Base-by-base conservation (phyloP, 1,284 basidiomycete species). In the Ceratobasidium sp. region DNA sequence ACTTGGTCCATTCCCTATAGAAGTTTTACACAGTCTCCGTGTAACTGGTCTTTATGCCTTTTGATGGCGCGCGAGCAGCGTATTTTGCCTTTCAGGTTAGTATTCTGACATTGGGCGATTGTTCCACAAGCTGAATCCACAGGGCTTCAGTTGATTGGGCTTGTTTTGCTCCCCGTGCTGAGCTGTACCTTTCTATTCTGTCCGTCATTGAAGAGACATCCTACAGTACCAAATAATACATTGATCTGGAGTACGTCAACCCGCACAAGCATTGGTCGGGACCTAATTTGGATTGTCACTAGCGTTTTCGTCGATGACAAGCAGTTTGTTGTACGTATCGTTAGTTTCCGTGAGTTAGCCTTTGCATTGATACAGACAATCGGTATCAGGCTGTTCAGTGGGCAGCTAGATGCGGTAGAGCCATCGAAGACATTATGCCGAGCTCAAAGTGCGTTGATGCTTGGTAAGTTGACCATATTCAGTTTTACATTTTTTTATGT, bases 161-260 rank as follows among this genome's bases (percentile, higher is more conserved):
- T 67, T 18, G 48, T 67, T 0, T 41, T 50, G 12, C 32, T 67
- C 2, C 32, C 62, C 1, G 8, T 67, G 21, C 28, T 67, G 48
- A 39, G 48, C 28, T 55, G 10, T 48, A 67, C 62, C 16, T 67
- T 67, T 10, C 28, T 67, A 6, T 67, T 53, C 28, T 67, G 48
- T 43, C 50, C 62, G 50, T 67, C 62, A 34, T 26, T 67, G 8
- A 67, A 55, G 50, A 28, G 62, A 39, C 62, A 67, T 34, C 62
- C 62, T 18, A 67, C 62, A 21, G 9, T 67, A 1, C 9, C 62
- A 28, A 67, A 67, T 18, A 67, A 67, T 34, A 26, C 62, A 8
- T 34, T 67, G 21, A 23, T 67, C 9, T 67, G 62, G 62, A 41
- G 62, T 67, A 50, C n/a, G 48, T 28, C 16, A 4, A 53, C 18